phyloP scores from a whole-genome alignment of 768 basidiomycete species.

The Rhodotorula sphaerocarpa region DNA sequence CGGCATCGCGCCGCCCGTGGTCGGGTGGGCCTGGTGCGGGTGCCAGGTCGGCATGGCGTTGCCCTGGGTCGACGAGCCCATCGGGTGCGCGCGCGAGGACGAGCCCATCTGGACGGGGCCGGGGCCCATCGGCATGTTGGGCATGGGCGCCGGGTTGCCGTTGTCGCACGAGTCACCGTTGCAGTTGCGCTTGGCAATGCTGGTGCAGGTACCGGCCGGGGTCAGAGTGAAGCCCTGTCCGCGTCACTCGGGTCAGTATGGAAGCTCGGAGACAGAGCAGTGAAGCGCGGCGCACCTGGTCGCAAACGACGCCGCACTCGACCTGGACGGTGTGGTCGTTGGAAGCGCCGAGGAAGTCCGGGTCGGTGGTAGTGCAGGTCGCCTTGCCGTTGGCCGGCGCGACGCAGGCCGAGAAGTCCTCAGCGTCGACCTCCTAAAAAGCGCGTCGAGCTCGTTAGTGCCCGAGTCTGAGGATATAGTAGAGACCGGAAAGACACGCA shows the following conservation, averaged over 20 bases:
- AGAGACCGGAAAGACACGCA: neutral
- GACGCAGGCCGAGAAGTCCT: conserved; percentile 25
- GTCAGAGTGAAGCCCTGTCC: conserved; percentile 29
- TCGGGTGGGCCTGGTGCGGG: neutral
- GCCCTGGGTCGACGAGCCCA: neutral
- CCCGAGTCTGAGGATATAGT: too few relatives aligned
- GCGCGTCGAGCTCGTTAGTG: neutral
- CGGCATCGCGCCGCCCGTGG: neutral
- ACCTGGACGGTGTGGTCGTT: conserved; percentile 5
- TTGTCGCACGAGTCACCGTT: too few relatives aligned
- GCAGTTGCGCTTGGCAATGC: conserved; percentile 25
- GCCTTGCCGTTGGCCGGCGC: conserved; percentile 28
- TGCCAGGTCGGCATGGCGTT: neutral
- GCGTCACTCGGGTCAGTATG: too few relatives aligned
- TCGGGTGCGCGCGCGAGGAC: neutral
- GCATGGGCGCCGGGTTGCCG: too few relatives aligned
- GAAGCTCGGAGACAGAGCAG: neutral
- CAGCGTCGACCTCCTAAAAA: conserved; percentile 12
- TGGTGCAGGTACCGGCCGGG: conserved; percentile 24
- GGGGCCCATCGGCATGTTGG: too few relatives aligned
- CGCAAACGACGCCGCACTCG: conserved; percentile 28
- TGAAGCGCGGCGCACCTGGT: conserved; percentile 15
- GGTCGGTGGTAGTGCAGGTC: conserved; percentile 25
- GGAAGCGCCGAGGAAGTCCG: conserved; percentile 30
- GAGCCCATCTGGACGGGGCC: too few relatives aligned